Conservation (phyloP, 2,329 filamentous ascomycete genomes). For the Ascochyta fabae region DNA sequence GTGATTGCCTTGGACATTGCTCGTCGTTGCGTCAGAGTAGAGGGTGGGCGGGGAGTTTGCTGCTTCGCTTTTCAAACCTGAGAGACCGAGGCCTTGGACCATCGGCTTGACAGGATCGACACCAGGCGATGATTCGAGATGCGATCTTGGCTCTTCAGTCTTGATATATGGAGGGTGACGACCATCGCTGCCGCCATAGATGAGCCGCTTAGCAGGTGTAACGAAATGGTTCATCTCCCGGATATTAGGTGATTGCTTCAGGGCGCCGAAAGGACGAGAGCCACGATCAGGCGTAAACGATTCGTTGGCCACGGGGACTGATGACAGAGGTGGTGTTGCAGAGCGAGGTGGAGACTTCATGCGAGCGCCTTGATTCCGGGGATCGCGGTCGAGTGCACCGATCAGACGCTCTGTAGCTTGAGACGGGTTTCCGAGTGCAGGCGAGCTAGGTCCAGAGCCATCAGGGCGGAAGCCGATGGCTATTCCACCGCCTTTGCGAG, state of each 20-base stretch:
- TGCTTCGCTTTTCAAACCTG: slow-evolving; percentile 41
- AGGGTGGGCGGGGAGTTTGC: slow-evolving; percentile 47
- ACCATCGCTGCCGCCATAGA: slow-evolving; percentile 37
- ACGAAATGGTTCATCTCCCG: slow-evolving; percentile 39
- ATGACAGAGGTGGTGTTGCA: slow-evolving; percentile 55
- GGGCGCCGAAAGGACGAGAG: slow-evolving; percentile 47
- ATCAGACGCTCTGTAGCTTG: slow-evolving; percentile 59
- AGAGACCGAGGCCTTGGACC: slow-evolving; percentile 25
- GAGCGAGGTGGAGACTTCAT: slow-evolving; percentile 54
- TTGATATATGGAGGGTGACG: slow-evolving; percentile 32
- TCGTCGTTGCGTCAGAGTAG: slow-evolving; percentile 45
- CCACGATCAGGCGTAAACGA: slow-evolving; percentile 63
- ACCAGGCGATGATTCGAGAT: slow-evolving; percentile 40
- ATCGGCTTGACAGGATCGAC: slow-evolving; percentile 41
- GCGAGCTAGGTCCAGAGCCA: slow-evolving; percentile 74
- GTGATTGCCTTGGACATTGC: slow-evolving; percentile 36
- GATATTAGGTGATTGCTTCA: slow-evolving; percentile 43
- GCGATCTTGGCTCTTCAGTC: slow-evolving; percentile 28
- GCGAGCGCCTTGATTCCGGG: slow-evolving; percentile 25
- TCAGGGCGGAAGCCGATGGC: slow-evolving; percentile 50
- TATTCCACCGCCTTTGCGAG: slow-evolving; percentile 48
- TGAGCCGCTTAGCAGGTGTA: slow-evolving; percentile 44
- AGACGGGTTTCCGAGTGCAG: slow-evolving; percentile 57
- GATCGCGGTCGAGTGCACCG: slow-evolving; percentile 42
- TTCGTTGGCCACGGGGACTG: slow-evolving; percentile 57